Base-by-base conservation (phyloP, 257 asterid species). In the Asclepias syriaca region DNA sequence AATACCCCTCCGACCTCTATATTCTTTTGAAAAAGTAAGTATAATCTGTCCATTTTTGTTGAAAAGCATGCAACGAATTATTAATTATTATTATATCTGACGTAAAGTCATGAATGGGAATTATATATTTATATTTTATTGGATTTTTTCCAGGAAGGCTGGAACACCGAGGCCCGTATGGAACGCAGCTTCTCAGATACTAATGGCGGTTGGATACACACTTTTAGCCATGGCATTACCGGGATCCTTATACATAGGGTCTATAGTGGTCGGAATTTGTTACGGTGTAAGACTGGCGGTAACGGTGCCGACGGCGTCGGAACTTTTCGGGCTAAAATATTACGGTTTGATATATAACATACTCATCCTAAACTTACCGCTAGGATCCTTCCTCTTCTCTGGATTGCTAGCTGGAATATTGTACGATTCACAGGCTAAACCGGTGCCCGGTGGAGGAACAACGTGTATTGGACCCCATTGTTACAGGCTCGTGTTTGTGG, bases 371-470 rank as follows among this genome's bases (percentile, higher is more conserved):
- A 84, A 84, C 77, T 79, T 84, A 51, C 87, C 87, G 0, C 75
- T 84, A 0, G 87, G 87, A 24, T 84, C 87, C 8, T 84, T 84
- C 70, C 85, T 84, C 39, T 84, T 84, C 85, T 84, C 87, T 3
- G 87, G 87, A 21, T 68, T 84, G 80, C 84, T 84, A 2, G 85
- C 87, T 32, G 85, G 87, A 6, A 39, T 81, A 3, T 9, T 81
- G 45, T 81, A 84, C 59, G 87, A 84, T 40, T 63, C 84, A 1
- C 56, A 84, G 40, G 87, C 87, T 2, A 81, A 82, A 39, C 56
- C 27, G 4, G 74, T 78, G 0, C 79, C 78, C 0, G 82, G 76
- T 3, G 87, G 87, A 13, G 85, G 87, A 34, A 84, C 79, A 22
- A 80, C 83, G 0, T 83, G 87, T 51, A 15, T 69, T 1, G 87